These are phyloP conservation scores for Ceratobasidium sp. DNA, from an alignment of 1,284 basidiomycete species.

Conservation along the genomic window DNA sequence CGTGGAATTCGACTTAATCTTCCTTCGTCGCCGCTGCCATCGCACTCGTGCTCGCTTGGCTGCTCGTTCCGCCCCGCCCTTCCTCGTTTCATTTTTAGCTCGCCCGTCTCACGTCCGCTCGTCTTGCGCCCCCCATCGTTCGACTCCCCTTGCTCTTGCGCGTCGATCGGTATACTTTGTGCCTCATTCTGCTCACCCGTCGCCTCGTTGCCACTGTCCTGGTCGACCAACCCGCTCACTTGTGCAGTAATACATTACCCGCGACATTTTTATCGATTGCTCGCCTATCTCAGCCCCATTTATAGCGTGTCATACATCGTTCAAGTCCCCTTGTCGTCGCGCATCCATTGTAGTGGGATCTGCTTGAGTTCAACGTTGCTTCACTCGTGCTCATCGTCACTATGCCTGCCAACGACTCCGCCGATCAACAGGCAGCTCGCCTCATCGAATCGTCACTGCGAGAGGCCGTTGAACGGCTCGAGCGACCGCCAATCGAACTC, in stretches of 20 bases:
- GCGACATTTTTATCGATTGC: no score
- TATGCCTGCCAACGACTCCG: not conserved
- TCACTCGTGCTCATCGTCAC: not conserved
- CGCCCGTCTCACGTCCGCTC: not conserved
- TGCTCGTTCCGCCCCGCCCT: no score
- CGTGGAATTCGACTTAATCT: no score
- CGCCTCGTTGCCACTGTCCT: no score
- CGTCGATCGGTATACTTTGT: not conserved
- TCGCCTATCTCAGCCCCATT: no score
- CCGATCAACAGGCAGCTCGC: conserved; percentile 4
- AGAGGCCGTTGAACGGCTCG: not conserved
- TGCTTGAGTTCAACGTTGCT: not conserved
- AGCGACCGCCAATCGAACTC: not conserved
- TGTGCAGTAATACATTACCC: not conserved
- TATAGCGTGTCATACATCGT: no score
- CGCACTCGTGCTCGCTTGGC: no score
- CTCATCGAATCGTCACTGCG: not conserved
- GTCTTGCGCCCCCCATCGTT: not conserved
- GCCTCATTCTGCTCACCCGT: not conserved
- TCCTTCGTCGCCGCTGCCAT: no score
- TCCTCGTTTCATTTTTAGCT: not conserved
- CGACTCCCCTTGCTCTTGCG: not conserved
- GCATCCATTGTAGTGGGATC: not conserved
- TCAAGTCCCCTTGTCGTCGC: not conserved
- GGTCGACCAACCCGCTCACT: no score